Evolutionary conservation across 768 basidiomycete species (phyloP), one percentile per base, ranked within the genome.

Genomic region (Pholiota conissans): DNA sequence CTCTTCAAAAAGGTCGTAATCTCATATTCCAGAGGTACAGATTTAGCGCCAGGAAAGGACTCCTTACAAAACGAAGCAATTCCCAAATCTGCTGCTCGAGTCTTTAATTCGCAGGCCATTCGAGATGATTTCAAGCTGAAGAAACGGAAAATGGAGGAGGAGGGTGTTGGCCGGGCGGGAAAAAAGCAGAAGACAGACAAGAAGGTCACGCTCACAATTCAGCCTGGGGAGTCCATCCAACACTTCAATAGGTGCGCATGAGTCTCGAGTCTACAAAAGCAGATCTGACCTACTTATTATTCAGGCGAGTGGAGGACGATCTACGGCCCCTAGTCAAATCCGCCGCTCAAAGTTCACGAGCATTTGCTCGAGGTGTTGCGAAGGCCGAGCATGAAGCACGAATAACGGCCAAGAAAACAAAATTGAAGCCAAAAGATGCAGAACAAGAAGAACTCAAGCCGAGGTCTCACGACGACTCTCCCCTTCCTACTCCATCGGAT

Each of bases 241-340:
- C 86, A 90, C 73, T 93, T 91, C 69, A 88, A 91, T 69, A 77
- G 83, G 90, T 90, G 63, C 51, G 82, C 69, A 28, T 39, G 16
- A 13, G 32, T 28, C 26, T 42, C 37, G 34, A 18, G 13, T 20
- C 14, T 7, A 4, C 13, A 26, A 7, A 6, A 8, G 6, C 3
- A 28, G n/a, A 9, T 42, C 28, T 49, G 14, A 32, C 24, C 8
- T 35, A 13, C 3, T 55, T 49, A n/a, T 1, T 52, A 13, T 32
- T 32, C 30, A 91, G 90, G 69, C 81, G 91, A 37, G 89, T 93
- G 2, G 91, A 93, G 67, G 80, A 81, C 50, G 81, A 82, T 62
- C 84, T 92, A 81, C 78, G 86, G 18, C 84, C 85, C 1, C 69
- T 84, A 6, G 80, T 91, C 49, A 83, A 79, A 55, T 73, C 80